These are phyloP conservation scores for Exophiala sp. DNA, from an alignment of 2,329 filamentous ascomycete genomes.

Conservation along the genomic window DNA sequence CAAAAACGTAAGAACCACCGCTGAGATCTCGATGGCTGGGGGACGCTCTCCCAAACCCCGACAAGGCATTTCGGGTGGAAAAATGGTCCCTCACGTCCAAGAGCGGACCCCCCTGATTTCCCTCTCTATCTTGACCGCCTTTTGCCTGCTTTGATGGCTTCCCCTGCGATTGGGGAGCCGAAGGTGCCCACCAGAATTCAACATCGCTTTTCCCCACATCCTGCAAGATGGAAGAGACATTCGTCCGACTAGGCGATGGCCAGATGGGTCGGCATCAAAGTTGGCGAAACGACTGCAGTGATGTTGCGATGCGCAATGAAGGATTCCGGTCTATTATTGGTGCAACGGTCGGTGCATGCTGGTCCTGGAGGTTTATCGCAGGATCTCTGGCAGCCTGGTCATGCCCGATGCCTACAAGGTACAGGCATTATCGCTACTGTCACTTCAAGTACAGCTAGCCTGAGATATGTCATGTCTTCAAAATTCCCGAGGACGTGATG, in stretches of 20 bases:
- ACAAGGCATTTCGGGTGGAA: background rate
- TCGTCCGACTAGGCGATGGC: background rate
- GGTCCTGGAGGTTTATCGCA: too few relatives aligned
- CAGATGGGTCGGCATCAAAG: background rate
- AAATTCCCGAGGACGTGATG: too few relatives aligned
- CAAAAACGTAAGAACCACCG: background rate
- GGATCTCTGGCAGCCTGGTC: too few relatives aligned
- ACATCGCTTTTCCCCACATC: conserved; percentile 13
- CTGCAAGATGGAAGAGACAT: background rate
- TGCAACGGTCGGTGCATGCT: background rate
- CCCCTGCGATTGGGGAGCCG: conserved; percentile 13
- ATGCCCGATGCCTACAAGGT: too few relatives aligned
- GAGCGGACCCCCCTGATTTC: conserved; percentile 13
- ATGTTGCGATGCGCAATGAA: conserved; percentile 3
- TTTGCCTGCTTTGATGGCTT: conserved; percentile 8
- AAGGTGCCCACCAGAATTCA: conserved; percentile 3
- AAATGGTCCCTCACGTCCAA: background rate
- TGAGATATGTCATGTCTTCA: too few relatives aligned
- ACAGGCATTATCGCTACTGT: too few relatives aligned
- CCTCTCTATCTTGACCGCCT: conserved; percentile 17
- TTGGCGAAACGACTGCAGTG: background rate
- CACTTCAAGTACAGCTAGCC: too few relatives aligned
- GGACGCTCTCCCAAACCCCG: background rate
- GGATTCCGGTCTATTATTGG: conserved; percentile 9
- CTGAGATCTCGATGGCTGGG: background rate